Evolutionary conservation across 2,329 filamentous ascomycete genomes (phyloP).

Genomic region (Penicillium janthinellum): DNA sequence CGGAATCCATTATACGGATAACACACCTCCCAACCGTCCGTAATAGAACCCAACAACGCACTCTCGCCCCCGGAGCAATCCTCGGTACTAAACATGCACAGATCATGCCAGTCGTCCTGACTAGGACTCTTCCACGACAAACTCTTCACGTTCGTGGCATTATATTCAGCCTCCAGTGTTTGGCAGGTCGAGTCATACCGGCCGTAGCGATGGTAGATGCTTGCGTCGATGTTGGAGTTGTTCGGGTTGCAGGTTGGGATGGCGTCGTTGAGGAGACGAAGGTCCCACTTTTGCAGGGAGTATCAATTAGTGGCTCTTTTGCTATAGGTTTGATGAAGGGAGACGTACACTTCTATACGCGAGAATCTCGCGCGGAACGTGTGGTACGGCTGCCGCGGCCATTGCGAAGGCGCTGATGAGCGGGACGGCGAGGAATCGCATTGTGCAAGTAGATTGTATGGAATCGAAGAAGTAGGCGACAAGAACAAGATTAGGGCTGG

Average conservation of each 20-base stretch:
- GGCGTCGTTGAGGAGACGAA: slow-evolving; percentile 35
- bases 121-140: slow-evolving; percentile 31
- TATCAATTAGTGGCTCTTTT: neutral
- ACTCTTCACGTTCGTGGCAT: slow-evolving; percentile 22
- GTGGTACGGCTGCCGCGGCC: neutral
- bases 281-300: slow-evolving; percentile 26
- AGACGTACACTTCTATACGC: slow-evolving; percentile 24
- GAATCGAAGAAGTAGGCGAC: neutral
- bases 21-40: slow-evolving; percentile 30
- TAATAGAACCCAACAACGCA: slow-evolving; percentile 15
- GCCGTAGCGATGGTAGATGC: slow-evolving; percentile 25
- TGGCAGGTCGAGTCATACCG: slow-evolving; percentile 11
- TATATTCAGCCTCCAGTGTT: slow-evolving; percentile 12
- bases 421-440: slow-evolving; percentile 2
- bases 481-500: neutral
- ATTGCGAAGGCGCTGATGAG: slow-evolving; percentile 2
- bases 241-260: slow-evolving; percentile 30
- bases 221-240: slow-evolving; percentile 20
- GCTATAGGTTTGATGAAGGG: neutral
- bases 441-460: neutral
- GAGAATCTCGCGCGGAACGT: slow-evolving; percentile 12
- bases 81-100: slow-evolving; percentile 27
- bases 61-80: slow-evolving; percentile 13
- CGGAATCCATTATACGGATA: slow-evolving; percentile 25
- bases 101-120: slow-evolving; percentile 15